A percentile compares a stretch with the other conserved stretches of the same genome.
These are phyloP conservation scores for Trichoderma arundinaceum DNA, from an alignment of 2,329 filamentous ascomycete species.

Conservation along the genomic window DNA sequence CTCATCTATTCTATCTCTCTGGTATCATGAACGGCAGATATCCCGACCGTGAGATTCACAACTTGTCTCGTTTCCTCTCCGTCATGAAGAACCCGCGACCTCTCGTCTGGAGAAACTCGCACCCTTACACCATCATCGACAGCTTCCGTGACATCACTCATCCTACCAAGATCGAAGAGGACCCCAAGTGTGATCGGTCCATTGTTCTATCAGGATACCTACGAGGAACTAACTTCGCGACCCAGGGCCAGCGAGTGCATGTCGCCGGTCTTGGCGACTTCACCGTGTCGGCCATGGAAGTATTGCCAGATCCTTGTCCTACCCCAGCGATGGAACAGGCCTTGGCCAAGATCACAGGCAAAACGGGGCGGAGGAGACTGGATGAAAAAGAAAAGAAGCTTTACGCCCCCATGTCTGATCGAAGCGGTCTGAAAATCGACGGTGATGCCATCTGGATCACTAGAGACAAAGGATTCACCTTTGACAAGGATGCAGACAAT, in stretches of 20 bases:
- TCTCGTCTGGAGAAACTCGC: conserved; percentile 94
- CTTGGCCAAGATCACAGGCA: conserved; percentile 81
- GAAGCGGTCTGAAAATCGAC: conserved; percentile 93
- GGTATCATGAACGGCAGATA: conserved; percentile 97
- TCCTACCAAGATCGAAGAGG: conserved; percentile 85
- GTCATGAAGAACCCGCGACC: conserved; percentile 99
- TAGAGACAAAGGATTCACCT: conserved; percentile 73
- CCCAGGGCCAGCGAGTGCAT: conserved; percentile 84
- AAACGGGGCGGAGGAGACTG: conserved; percentile 76
- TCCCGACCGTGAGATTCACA: conserved; percentile 94
- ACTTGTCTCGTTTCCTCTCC: conserved; percentile 90
- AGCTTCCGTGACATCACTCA: conserved; percentile 95
- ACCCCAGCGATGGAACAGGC: conserved; percentile 91
- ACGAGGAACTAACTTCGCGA: conserved; percentile 90
- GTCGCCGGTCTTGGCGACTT: conserved; percentile 92
- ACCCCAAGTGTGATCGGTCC: conserved; percentile 87
- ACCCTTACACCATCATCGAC: conserved; percentile 92
- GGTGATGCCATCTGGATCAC: conserved; percentile 95
- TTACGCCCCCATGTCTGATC: conserved; percentile 97
- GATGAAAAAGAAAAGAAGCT: conserved; percentile 97
- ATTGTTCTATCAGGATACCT: conserved; percentile 93
- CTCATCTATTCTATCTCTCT: conserved; percentile 95
- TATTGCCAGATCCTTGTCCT: conserved; percentile 90
- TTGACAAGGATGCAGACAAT: conserved; percentile 69
- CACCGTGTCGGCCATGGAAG: conserved; percentile 81